phyloP scores from a whole-genome alignment of 2,329 filamentous ascomycete genomes.

The Westerdykella aurantiaca region DNA sequence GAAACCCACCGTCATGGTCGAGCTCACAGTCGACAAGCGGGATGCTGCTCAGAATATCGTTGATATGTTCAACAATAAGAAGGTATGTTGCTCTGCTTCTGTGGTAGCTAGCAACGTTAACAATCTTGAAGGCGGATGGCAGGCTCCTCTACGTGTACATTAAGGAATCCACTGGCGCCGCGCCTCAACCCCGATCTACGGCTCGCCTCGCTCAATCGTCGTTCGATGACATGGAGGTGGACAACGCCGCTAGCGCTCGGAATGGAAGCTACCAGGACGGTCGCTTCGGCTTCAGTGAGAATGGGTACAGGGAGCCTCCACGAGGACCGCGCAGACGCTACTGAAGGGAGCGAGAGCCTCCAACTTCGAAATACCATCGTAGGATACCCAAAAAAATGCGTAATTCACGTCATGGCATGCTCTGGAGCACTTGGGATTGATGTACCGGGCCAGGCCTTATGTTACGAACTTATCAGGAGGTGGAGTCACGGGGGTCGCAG shows the following conservation, averaged over 20 bases:
- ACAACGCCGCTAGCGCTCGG: constrained; percentile 21
- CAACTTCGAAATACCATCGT: constrained; percentile 11
- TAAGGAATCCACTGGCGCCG: constrained; percentile 45
- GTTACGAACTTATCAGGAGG: too few relatives aligned
- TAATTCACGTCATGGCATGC: too few relatives aligned
- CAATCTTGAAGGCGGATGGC: constrained; percentile 60
- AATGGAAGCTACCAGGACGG: constrained; percentile 40
- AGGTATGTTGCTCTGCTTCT: constrained; percentile 46
- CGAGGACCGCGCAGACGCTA: constrained; percentile 31
- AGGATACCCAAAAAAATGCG: constrained; percentile 18
- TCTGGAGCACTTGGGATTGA: too few relatives aligned
- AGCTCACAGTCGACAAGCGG: constrained; percentile 67
- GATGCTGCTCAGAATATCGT: constrained; percentile 71
- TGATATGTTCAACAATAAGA: constrained; percentile 71
- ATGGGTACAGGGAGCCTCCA: constrained; percentile 21
- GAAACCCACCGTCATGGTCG: constrained; percentile 66
- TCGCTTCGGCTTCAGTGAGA: constrained; percentile 39
- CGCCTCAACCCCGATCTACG: constrained; percentile 26
- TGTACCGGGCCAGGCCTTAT: too few relatives aligned
- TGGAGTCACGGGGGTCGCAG: too few relatives aligned
- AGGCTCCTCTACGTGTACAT: constrained; percentile 66
- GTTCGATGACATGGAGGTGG: constrained; percentile 41
- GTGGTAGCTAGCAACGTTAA: constrained; percentile 6
- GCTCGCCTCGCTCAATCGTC: constrained; percentile 18
- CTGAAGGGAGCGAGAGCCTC: constrained; percentile 8